Base-by-base conservation (phyloP, 148 eudicot genomes). In the Polygonum aviculare region DNA sequence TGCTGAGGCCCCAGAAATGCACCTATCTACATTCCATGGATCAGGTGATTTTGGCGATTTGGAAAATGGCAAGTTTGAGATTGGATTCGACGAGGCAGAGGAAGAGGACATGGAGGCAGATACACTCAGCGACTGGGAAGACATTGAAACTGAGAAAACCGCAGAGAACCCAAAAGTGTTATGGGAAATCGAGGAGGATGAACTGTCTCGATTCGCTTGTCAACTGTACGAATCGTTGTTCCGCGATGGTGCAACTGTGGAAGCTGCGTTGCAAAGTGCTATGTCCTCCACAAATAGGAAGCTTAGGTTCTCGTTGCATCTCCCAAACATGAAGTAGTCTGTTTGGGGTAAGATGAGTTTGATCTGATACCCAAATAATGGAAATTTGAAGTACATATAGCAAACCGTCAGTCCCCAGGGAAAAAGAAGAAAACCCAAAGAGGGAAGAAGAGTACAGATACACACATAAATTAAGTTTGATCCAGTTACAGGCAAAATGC, bases 41-140 rank as follows among this genome's bases (percentile, higher is more conserved):
- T 83, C 90, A 21, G 89, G 86, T 9, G 92, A 92, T 69, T 90
- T 83, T 35, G 85, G 81, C 45, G 90, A 74, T 52, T 54, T 86
- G 45, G 97, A 86, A 74, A 90, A 90, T 22, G 97, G 97, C 26
- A 90, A 87, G 76, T 95, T 95, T 84, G 99, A 95, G 84, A 89
- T 95, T 63, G 97, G 95, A 22, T 96, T 85, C 72, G 98, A 90
- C 7, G 91, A 89, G 26, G 71, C 72, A 5, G 94, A 88, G 19
- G 75, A 72, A 44, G 75, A 72, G n/a, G 72, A 67, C 72, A 36
- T 67, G 41, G 75, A 72, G 74, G 91, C 94, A 69, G 71, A 71
- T 49, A 92, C 98, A 19, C 75, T 74, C 60, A 95, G 99, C 44
- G 99, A 95, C 70, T 95, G 99, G 99, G 99, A 95, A 81, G 98